Base-by-base conservation (phyloP, 1,139 yeast genomes). In the Taphrina betulina region DNA sequence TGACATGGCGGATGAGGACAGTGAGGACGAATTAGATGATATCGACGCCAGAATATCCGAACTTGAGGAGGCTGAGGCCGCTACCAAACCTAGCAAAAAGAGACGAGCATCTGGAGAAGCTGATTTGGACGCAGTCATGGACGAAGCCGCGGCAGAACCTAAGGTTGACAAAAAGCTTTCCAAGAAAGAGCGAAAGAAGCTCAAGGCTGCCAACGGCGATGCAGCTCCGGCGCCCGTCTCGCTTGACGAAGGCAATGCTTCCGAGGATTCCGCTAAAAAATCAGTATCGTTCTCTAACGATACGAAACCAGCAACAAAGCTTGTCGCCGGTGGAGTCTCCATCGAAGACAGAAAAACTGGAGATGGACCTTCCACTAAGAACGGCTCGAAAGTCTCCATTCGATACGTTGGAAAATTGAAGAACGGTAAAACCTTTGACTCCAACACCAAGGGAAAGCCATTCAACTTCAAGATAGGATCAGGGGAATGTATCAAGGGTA, bases 401-500 rank as follows among this genome's bases (percentile, higher is more conserved):
- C 84, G 98, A 78, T 94, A 92, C 80, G 86, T 92, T 67, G 99
- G 98, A 69, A 92, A 92, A 77, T 83, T 92, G 71, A 85, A 85
- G 77, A 89, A 89, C 76, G 98, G 97, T 65, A 87, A 86, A 72
- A 92, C 86, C 46, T 92, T 92, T 67, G 99, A 92, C 78, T 89
- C 92, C 74, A 92, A 92, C 81, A 89, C 96, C 66, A 79, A 84
- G 63, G 99, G 99, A 66, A 90, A 88, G 77, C 98, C 99, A 68
- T 92, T 94, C 72, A 74, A 76, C 62, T 94, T 92, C 75, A 81
- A 80, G 63, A 80, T 92, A 65, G 98, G 98, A 67, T 87, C 85
- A 72, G 98, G 98, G 69, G 97, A 94, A 75, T 96, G 95, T 68
- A 94, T 94, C 77, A 88, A 87, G 74, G 98, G 97, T 63, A 92